Conservation (phyloP, 106 monocot genomes). For the Acorus gramineus region DNA sequence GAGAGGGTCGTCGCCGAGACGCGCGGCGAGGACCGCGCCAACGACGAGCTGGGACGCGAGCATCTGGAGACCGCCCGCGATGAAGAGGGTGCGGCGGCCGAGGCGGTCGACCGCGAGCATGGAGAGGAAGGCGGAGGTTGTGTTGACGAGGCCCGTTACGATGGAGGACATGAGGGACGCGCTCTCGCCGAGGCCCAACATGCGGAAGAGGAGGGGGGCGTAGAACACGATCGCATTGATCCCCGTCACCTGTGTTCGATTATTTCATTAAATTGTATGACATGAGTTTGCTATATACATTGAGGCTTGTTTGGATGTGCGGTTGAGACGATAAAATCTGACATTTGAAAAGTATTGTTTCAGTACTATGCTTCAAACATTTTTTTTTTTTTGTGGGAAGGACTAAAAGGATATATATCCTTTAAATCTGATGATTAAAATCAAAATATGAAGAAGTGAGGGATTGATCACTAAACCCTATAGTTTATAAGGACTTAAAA, state of each 20-base stretch:
- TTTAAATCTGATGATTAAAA: too few species aligned
- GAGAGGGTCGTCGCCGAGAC: constrained; percentile 11
- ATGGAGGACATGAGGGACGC: constrained; percentile 33
- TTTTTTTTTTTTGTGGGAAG: too few species aligned
- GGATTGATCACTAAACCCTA: too few species aligned
- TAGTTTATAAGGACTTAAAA: too few species aligned
- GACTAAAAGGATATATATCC: too few species aligned
- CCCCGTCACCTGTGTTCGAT: constrained; percentile 18
- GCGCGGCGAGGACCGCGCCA: constrained; percentile 14
- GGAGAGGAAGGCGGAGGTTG: neutral
- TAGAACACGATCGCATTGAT: constrained; percentile 45
- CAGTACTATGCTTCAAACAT: too few species aligned
- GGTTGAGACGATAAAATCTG: too few species aligned
- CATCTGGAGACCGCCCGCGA: constrained; percentile 30
- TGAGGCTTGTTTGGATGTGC: too few species aligned
- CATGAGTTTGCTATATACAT: too few species aligned
- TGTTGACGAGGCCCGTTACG: constrained; percentile 17
- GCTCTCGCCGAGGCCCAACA: constrained; percentile 27
- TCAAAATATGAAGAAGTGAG: too few species aligned
- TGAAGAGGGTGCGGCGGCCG: constrained; percentile 24
- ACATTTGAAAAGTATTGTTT: too few species aligned
- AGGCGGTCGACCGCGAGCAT: constrained; percentile 16
- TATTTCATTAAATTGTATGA: too few species aligned
- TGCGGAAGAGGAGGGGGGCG: constrained; percentile 26
- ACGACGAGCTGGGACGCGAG: constrained; percentile 17